A percentile compares a stretch with the other conserved stretches of the same genome.
Evolutionary conservation across 78 protist genomes (phyloP).

Genomic region (Salpingoeca rosetta): DNA sequence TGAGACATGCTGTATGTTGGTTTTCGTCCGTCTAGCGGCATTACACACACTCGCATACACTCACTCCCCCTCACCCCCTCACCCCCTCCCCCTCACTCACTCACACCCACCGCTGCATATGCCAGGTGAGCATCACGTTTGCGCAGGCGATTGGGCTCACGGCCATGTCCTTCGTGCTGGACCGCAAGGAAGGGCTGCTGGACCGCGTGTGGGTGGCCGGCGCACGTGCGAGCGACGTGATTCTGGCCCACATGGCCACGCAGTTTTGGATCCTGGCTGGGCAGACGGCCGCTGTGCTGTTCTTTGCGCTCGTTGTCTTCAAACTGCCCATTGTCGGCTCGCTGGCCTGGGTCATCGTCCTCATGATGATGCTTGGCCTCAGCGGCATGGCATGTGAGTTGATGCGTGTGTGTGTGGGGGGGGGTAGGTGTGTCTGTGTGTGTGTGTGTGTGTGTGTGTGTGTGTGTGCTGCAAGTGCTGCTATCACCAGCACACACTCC

Average conservation of each 20-base stretch:
- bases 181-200: slow-evolving; percentile 1
- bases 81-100: too few relatives aligned
- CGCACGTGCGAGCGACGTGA: background rate
- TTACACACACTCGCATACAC: too few relatives aligned
- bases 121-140: background rate
- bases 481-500: too few relatives aligned
- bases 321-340: background rate
- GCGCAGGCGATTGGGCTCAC: slow-evolving; percentile 6
- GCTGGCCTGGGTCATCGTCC: background rate
- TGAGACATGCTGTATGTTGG: too few relatives aligned
- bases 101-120: background rate
- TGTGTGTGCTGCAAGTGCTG: background rate
- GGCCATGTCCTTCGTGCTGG: background rate
- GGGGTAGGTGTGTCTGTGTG: too few relatives aligned
- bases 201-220: slow-evolving; percentile 11
- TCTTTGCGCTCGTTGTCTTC: background rate
- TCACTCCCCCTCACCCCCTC: too few relatives aligned
- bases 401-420: too few relatives aligned
- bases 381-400: background rate
- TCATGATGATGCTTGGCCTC: background rate
- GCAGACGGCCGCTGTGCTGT: background rate
- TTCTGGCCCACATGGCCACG: background rate
- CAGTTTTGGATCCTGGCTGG: background rate
- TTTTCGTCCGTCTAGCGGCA: too few relatives aligned
- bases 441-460: background rate